A percentile compares a stretch with the other conserved stretches of the same genome.
Conservation (phyloP, 192 early-diverging fungal species). For the Mortierella claussenii region DNA sequence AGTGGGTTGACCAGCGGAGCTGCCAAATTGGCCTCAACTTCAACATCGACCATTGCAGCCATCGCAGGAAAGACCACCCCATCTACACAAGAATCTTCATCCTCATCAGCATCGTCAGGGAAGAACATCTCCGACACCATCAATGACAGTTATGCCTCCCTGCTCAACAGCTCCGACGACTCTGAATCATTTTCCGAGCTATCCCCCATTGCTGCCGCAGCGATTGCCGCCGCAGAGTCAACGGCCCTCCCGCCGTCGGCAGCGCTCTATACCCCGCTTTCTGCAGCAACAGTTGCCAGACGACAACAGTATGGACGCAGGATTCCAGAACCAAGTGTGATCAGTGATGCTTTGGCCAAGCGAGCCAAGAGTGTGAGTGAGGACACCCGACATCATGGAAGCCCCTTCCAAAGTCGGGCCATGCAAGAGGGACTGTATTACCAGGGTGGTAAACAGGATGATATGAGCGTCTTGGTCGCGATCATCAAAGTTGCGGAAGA, state of each 20-base stretch:
- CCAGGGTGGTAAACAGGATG: conserved; percentile 96
- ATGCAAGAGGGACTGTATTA: conserved; percentile 94
- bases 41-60: conserved; percentile 31
- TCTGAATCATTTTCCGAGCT: conserved; percentile 5
- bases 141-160: not conserved
- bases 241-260: conserved; percentile 22
- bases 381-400: conserved; percentile 77
- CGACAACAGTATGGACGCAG: conserved; percentile 17
- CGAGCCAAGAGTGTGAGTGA: conserved; percentile 83
- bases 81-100: no score
- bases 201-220: conserved; percentile 35
- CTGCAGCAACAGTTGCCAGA: not conserved
- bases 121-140: not conserved
- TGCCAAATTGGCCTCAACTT: conserved; percentile 31
- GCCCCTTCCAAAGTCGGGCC: conserved; percentile 93
- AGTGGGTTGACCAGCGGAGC: conserved; percentile 35
- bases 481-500: conserved; percentile 72
- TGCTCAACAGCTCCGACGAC: not conserved
- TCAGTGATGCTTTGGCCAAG: conserved; percentile 83
- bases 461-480: conserved; percentile 91
- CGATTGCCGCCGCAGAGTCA: conserved; percentile 29
- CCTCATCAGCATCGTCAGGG: not conserved
- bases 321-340: conserved; percentile 72
- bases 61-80: conserved; percentile 15
- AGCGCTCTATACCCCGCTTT: conserved; percentile 7